Evolutionary conservation across 1,139 yeast genomes (phyloP).

Genomic region (Diutina mesorugosa): DNA sequence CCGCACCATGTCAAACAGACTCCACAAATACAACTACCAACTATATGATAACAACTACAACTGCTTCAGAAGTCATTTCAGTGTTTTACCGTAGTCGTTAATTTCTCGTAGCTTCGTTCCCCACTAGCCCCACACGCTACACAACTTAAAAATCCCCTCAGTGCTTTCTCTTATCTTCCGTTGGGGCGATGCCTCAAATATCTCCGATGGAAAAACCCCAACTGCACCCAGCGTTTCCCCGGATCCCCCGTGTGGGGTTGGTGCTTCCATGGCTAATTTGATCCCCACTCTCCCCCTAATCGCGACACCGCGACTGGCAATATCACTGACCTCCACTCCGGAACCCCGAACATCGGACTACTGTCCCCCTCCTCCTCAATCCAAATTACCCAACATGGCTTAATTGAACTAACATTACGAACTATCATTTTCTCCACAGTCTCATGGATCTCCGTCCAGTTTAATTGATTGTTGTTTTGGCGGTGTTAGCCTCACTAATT

Average conservation of each 20-base stretch:
- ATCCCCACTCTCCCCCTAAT: not conserved
- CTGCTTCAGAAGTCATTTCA: no score
- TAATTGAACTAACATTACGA: not conserved
- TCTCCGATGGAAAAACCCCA: no score
- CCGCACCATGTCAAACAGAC: no score
- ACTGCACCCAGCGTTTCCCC: not conserved
- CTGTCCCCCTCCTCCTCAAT: not conserved
- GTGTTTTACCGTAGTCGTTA: no score
- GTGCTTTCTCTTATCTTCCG: not conserved
- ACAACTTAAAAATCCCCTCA: not conserved
- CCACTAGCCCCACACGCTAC: no score
- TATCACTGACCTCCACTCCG: not conserved
- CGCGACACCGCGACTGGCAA: no score
- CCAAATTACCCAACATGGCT: not conserved
- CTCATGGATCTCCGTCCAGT: conserved; percentile 2
- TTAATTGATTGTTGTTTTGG: no score
- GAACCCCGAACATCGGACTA: not conserved
- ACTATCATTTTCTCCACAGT: not conserved
- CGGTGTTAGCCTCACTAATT: no score
- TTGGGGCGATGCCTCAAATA: no score
- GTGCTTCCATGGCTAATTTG: not conserved
- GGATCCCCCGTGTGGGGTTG: not conserved
- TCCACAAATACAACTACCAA: no score
- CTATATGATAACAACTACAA: no score
- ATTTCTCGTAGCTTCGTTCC: no score